A percentile compares a stretch with the other conserved stretches of the same genome.
These are phyloP conservation scores for Paraphaeosphaeria minitans DNA, from an alignment of 2,329 filamentous ascomycete genomes.

Conservation along the genomic window DNA sequence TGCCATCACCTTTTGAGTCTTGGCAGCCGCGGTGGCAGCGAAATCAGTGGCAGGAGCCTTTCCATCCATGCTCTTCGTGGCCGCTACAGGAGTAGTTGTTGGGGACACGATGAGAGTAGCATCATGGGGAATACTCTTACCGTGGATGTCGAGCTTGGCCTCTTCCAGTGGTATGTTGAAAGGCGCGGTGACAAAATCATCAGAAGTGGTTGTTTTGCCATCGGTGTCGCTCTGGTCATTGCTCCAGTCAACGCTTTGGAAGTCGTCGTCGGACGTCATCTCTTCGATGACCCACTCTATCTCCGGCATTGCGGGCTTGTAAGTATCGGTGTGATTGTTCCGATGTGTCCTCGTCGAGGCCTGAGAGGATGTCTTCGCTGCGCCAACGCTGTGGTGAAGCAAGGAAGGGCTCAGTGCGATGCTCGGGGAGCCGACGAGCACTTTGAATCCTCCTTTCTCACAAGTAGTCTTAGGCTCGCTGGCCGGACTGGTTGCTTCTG, in stretches of 20 bases:
- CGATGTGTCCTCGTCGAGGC: neutral
- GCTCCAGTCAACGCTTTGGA: neutral
- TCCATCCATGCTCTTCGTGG: too few relatives aligned
- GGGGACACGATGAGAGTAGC: neutral
- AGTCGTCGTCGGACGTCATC: neutral
- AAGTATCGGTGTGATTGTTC: neutral
- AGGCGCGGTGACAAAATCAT: too few relatives aligned
- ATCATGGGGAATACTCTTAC: neutral
- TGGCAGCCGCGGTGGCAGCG: too few relatives aligned
- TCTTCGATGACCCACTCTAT: neutral
- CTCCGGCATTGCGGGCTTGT: neutral
- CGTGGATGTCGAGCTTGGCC: neutral
- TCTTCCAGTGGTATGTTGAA: too few relatives aligned
- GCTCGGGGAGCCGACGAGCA: neutral
- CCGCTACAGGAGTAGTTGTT: too few relatives aligned
- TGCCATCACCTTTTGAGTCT: too few relatives aligned
- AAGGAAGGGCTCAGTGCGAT: neutral
- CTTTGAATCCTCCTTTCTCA: neutral
- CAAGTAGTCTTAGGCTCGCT: neutral
- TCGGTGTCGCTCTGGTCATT: neutral
- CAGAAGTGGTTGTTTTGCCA: too few relatives aligned
- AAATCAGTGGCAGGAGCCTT: too few relatives aligned
- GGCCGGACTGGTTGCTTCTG: too few relatives aligned
- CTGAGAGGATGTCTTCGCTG: neutral
- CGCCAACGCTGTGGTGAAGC: neutral